A percentile compares a stretch with the other conserved stretches of the same genome.
These are phyloP conservation scores for Penicillium hesseltinei DNA, from an alignment of 2,329 filamentous ascomycete species.

Conservation along the genomic window DNA sequence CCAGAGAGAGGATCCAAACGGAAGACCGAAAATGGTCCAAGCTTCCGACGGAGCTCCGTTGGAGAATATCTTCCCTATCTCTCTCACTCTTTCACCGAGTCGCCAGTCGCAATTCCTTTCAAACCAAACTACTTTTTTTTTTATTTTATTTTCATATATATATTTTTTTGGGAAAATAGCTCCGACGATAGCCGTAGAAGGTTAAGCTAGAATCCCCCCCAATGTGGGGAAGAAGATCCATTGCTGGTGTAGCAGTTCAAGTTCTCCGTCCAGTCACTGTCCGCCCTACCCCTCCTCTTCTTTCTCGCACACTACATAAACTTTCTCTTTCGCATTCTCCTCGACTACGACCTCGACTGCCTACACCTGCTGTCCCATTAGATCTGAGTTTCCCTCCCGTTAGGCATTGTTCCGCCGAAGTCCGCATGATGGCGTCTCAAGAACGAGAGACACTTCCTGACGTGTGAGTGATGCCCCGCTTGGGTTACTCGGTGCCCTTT, in stretches of 20 bases:
- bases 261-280: conserved; percentile 27
- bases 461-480: conserved; percentile 33
- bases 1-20: conserved; percentile 6
- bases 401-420: conserved; percentile 43
- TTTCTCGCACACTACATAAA: conserved; percentile 16
- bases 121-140: background rate
- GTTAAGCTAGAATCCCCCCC: conserved; percentile 9
- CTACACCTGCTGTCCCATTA: conserved; percentile 15
- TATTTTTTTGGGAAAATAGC: background rate
- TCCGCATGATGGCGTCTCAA: conserved; percentile 42
- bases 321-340: conserved; percentile 20
- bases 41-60: conserved; percentile 32
- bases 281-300: conserved; percentile 27
- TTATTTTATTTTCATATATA: no score
- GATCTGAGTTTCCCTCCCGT: conserved; percentile 17
- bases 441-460: conserved; percentile 50
- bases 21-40: conserved; percentile 25
- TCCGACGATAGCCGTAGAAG: conserved; percentile 26
- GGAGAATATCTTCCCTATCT: background rate
- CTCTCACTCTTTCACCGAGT: background rate
- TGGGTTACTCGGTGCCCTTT: background rate
- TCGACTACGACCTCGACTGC: conserved; percentile 15
- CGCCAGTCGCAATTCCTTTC: background rate
- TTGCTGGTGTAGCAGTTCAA: conserved; percentile 30
- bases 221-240: conserved; percentile 40